Base-by-base conservation (phyloP, 1,284 basidiomycete species). In the Cryptococcus sp. region DNA sequence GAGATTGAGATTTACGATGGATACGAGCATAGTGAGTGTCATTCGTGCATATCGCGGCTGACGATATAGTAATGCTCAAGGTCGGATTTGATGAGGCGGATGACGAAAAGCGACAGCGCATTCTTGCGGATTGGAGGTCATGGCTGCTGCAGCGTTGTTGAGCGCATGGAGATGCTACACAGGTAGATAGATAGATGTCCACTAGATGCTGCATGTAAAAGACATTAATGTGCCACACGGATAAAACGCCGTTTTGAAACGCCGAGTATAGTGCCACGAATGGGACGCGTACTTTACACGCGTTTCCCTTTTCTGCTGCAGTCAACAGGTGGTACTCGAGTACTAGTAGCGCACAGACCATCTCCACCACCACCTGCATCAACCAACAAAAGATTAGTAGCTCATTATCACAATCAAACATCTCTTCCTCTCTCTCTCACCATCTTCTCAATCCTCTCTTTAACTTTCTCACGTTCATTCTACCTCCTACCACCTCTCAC, bases 1-100 rank as follows among this genome's bases (percentile, higher is more conserved):
- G 69, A 73, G 60, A 64, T 81, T 49, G 70, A 78, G 63, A 76
- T 83, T 22, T 83, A 81, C 69, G 75, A 78, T 8, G 82, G 81
- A 0, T 82, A 82, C 54, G 82, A 83, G 65, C 82, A 83, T 67
- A 76, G 74, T 72, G 52, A 61, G 75, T 71, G 13, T 25, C 15
- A 47, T 35, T 4, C n/a, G 39, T 11, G 8, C 22, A 27, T n/a
- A 39, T 16, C 7, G 45, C 48, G 35, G 19, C 51, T 64, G 45
- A 54, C 40, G 11, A 50, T 17, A 7, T 44, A 75, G 75, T 79
- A 22, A 79, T 79, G 77, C 58, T 69, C 56, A 76, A 75, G 62
- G 71, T 81, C 6, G 78, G 78, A 0, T 63, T 69, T n/a, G 78
- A 80, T 49, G 72, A 59, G 22, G 71, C 62, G 40, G 78, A 80